A percentile compares a stretch with the other conserved stretches of the same genome.
These are phyloP conservation scores for Apiospora saccharicola DNA, from an alignment of 2,329 filamentous ascomycete genomes.

Conservation along the genomic window DNA sequence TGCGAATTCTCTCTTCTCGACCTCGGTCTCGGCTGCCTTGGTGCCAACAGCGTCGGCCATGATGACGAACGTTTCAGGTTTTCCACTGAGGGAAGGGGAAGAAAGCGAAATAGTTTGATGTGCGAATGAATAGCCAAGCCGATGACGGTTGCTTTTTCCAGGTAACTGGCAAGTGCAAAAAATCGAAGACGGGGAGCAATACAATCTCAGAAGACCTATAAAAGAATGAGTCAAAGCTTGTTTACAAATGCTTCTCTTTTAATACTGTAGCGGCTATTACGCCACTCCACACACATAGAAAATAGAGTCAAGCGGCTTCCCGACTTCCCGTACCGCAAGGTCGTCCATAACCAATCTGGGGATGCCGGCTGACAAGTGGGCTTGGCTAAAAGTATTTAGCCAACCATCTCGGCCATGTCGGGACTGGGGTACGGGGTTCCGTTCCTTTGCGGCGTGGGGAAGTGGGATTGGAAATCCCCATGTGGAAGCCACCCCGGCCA, in stretches of 20 bases:
- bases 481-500: not conserved
- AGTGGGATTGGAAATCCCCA: slow-evolving; percentile 7
- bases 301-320: not conserved
- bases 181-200: not conserved
- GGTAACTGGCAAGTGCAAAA: not conserved
- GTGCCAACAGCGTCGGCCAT: slow-evolving; percentile 5
- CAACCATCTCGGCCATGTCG: slow-evolving; percentile 1
- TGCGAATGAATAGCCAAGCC: not conserved
- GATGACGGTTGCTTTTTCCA: not conserved
- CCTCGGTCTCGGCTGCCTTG: slow-evolving; percentile 10
- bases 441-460: slow-evolving; percentile 6
- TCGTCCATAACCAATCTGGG: slow-evolving; percentile 1
- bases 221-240: not conserved
- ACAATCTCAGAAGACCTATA: not conserved
- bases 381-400: slow-evolving; percentile 15
- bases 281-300: not conserved
- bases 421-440: slow-evolving; percentile 13
- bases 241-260: not conserved
- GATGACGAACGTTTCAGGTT: not conserved
- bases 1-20: not conserved
- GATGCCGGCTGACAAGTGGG: slow-evolving; percentile 1
- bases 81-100: not conserved
- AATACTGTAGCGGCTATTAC: not conserved
- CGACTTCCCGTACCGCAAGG: slow-evolving; percentile 4
- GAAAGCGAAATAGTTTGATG: not conserved